Evolutionary conservation across 2,329 filamentous ascomycete genomes (phyloP).

Genomic region (Magnaporthales sp.): DNA sequence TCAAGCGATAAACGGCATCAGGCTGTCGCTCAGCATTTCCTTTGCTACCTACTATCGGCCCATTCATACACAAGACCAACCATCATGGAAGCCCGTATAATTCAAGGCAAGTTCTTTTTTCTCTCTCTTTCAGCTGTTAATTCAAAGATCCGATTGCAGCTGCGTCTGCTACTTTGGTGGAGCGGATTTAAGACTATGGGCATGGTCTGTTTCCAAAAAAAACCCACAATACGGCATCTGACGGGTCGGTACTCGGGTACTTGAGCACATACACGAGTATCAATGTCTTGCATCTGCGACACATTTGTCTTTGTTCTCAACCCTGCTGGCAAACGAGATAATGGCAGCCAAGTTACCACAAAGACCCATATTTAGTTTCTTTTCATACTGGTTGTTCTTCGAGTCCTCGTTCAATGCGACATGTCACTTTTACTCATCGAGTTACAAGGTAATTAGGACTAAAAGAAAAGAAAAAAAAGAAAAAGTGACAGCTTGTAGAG

Average conservation of each 20-base stretch:
- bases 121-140: not conserved
- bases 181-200: not conserved
- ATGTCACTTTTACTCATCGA: not conserved
- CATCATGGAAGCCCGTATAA: too few relatives aligned
- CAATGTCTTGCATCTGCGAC: not conserved
- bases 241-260: not conserved
- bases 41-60: not conserved
- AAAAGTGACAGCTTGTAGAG: not conserved
- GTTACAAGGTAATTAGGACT: not conserved
- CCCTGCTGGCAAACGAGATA: not conserved
- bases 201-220: too few relatives aligned
- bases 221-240: not conserved
- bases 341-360: not conserved
- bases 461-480: not conserved
- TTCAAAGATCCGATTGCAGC: not conserved
- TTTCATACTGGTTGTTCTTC: not conserved
- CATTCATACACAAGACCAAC: not conserved
- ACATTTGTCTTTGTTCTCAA: not conserved
- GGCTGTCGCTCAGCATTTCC: not conserved
- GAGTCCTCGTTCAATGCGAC: not conserved
- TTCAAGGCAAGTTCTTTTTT: not conserved
- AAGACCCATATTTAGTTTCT: not conserved
- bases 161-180: not conserved
- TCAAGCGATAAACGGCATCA: too few relatives aligned
- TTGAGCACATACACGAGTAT: not conserved